A percentile compares a stretch with the other conserved stretches of the same genome.
phyloP scores from a whole-genome alignment of 192 early-diverging fungal species.

The Ambispora gerdemannii region DNA sequence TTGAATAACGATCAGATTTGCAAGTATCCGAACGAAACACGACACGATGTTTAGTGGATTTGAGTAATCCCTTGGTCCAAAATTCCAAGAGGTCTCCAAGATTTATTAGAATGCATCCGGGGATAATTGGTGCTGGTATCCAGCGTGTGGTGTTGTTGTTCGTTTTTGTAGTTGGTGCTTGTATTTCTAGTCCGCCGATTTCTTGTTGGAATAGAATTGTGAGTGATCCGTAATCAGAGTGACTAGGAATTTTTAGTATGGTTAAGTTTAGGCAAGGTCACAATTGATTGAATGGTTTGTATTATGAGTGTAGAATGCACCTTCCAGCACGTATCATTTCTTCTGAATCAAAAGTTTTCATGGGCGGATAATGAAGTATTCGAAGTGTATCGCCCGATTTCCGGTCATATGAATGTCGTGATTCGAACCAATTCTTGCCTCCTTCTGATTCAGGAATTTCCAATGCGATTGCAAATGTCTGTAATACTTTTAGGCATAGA shows the following conservation, averaged over 20 bases:
- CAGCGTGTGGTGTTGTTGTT: constrained; percentile 45
- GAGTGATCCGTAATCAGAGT: constrained; percentile 68
- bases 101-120: constrained; percentile 56
- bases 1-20: constrained; percentile 53
- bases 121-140: constrained; percentile 60
- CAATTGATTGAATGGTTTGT: not conserved
- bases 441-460: constrained; percentile 55
- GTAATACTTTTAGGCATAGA: constrained; percentile 48
- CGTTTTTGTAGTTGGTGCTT: constrained; percentile 42
- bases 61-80: constrained; percentile 61
- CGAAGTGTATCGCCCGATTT: constrained; percentile 49
- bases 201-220: constrained; percentile 69
- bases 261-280: not conserved
- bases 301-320: constrained; percentile 21
- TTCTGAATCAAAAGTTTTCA: constrained; percentile 37
- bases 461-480: constrained; percentile 60
- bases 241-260: constrained; percentile 33
- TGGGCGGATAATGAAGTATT: constrained; percentile 60
- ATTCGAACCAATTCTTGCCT: constrained; percentile 49
- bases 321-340: constrained; percentile 50
- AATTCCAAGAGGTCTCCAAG: constrained; percentile 59
- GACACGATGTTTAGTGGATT: constrained; percentile 64
- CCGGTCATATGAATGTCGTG: constrained; percentile 48
- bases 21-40: constrained; percentile 50
- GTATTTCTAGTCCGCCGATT: constrained; percentile 55